These are phyloP conservation scores for Rhododendron ferrugineum DNA, from an alignment of 148 eudicot genomes.

Conservation along the genomic window DNA sequence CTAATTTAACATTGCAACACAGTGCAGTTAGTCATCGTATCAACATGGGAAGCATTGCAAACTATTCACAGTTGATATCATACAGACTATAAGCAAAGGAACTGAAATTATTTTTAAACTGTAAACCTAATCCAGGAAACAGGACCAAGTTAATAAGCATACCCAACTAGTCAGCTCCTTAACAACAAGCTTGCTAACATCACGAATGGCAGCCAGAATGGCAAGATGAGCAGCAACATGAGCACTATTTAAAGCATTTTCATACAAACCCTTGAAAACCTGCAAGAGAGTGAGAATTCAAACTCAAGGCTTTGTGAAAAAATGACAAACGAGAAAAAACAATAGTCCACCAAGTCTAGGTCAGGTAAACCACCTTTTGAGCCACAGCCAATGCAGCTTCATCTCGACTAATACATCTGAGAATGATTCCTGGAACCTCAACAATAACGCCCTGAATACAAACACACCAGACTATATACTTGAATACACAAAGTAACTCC, in stretches of 20 bases:
- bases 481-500: background rate
- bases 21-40: background rate
- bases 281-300: conserved; percentile 18
- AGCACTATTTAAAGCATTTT: conserved; percentile 57
- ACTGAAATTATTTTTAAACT: background rate
- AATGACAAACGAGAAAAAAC: background rate
- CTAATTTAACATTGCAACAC: background rate
- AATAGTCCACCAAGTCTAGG: background rate
- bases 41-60: background rate
- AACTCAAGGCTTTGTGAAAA: background rate
- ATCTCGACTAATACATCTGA: conserved; percentile 78
- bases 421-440: conserved; percentile 68
- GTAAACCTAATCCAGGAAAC: background rate
- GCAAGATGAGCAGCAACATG: conserved; percentile 79
- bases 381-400: conserved; percentile 94
- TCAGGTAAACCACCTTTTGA: conserved; percentile 52
- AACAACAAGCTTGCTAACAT: conserved; percentile 86
- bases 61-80: background rate
- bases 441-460: conserved; percentile 30
- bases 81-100: background rate
- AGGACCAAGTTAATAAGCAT: conserved; percentile 15
- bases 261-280: conserved; percentile 86
- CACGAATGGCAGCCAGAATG: conserved; percentile 77
- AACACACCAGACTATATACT: background rate
- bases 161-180: conserved; percentile 98